Percentiles rank a stretch among this genome's conserved stretches.
Evolutionary conservation across 805 yeast genomes (phyloP).

Genomic region (Candida vartiovaarae): DNA sequence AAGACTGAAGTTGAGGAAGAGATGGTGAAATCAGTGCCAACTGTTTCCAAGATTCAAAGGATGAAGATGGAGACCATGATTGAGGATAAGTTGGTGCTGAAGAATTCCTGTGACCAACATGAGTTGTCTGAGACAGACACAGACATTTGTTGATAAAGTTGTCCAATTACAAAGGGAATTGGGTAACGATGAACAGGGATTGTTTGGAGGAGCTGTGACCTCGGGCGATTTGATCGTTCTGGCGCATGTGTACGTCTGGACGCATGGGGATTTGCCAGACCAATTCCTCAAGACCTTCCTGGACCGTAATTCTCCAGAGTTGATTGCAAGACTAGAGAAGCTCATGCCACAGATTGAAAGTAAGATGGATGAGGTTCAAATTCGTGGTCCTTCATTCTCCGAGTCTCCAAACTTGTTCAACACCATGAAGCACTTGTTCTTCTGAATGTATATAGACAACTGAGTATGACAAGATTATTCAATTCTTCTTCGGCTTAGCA

Average conservation of each 20-base stretch:
- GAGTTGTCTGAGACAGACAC: conserved; percentile 18
- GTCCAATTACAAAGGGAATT: conserved; percentile 12
- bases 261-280: conserved; percentile 32
- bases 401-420: conserved; percentile 22
- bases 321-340: conserved; percentile 12
- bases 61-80: conserved; percentile 52
- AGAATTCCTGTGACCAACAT: conserved; percentile 23
- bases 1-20: conserved; percentile 24
- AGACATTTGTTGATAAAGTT: conserved; percentile 8
- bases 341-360: conserved; percentile 7
- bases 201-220: background rate
- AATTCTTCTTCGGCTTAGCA: conserved; percentile 54
- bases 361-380: conserved; percentile 7
- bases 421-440: conserved; percentile 7
- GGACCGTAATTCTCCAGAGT: conserved; percentile 20
- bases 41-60: conserved; percentile 52
- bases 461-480: conserved; percentile 17
- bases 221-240: background rate
- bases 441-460: background rate
- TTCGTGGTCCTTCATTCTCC: conserved; percentile 15
- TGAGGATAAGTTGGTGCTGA: conserved; percentile 20
- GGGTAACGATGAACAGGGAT: background rate
- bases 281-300: conserved; percentile 29
- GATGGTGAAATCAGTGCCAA: conserved; percentile 22
- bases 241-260: conserved; percentile 30